Conservation (phyloP, 1,284 basidiomycete species). For the Paramarasmius palmivorus region DNA sequence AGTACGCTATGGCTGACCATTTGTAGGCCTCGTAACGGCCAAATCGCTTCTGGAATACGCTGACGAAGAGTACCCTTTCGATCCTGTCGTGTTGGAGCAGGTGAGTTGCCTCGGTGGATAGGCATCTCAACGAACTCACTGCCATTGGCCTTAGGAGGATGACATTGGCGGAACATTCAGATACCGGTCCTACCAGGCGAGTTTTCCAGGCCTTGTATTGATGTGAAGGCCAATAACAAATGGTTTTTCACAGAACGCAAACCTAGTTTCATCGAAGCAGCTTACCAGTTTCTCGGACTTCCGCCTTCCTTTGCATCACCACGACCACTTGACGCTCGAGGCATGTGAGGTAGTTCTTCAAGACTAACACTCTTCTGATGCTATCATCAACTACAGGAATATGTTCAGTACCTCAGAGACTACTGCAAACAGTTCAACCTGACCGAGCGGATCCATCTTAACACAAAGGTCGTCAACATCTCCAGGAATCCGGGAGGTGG, state of each 20-base stretch:
- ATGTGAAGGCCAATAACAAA: background rate
- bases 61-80: constrained; percentile 40
- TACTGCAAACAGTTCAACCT: constrained; percentile 53
- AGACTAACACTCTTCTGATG: background rate
- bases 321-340: constrained; percentile 60
- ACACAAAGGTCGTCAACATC: constrained; percentile 44
- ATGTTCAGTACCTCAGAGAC: constrained; percentile 56
- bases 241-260: constrained; percentile 44
- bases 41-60: constrained; percentile 55
- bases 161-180: constrained; percentile 65
- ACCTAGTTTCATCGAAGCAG: constrained; percentile 60
- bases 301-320: constrained; percentile 48
- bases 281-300: constrained; percentile 69
- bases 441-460: constrained; percentile 40
- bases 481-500: constrained; percentile 31
- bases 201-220: background rate
- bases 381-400: constrained; percentile 35
- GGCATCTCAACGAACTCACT: background rate
- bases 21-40: constrained; percentile 56
- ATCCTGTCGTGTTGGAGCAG: constrained; percentile 58
- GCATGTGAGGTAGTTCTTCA: constrained; percentile 19
- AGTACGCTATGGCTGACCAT: constrained; percentile 49
- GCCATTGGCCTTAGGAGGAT: constrained; percentile 32
- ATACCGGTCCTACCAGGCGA: constrained; percentile 42
- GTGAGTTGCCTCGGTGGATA: background rate